These are phyloP conservation scores for Aspergillus avenaceus DNA, from an alignment of 495 filamentous ascomycete species.

Conservation along the genomic window DNA sequence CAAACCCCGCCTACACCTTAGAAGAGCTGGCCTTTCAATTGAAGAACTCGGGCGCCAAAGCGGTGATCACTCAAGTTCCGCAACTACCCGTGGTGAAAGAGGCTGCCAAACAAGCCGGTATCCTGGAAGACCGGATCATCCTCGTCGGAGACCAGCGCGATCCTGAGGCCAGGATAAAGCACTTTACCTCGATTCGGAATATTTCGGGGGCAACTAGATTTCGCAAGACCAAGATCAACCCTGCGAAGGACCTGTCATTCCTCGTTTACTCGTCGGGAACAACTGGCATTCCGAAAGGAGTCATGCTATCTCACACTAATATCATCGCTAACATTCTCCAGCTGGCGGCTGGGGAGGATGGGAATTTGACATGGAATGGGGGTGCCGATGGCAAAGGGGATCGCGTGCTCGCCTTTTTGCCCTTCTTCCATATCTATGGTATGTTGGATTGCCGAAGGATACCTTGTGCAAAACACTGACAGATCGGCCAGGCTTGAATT, in stretches of 20 bases:
- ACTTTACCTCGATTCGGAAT: conserved; percentile 70
- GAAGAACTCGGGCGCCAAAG: conserved; percentile 73
- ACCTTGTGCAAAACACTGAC: conserved; percentile 22
- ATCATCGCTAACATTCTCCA: conserved; percentile 68
- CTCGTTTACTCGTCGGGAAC: conserved; percentile 89
- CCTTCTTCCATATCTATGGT: conserved; percentile 96
- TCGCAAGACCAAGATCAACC: conserved; percentile 42
- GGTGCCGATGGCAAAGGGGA: conserved; percentile 63
- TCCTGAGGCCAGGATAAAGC: conserved; percentile 55
- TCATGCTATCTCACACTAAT: conserved; percentile 83
- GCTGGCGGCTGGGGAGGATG: conserved; percentile 53
- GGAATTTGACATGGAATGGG: conserved; percentile 55
- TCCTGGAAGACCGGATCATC: conserved; percentile 63
- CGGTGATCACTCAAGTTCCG: conserved; percentile 65
- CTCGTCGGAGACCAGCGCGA: conserved; percentile 74
- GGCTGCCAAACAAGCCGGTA: conserved; percentile 64
- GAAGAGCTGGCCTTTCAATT: conserved; percentile 89
- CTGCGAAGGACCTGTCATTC: conserved; percentile 51
- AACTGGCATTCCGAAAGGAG: conserved; percentile 87
- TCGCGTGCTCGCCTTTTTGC: conserved; percentile 72
- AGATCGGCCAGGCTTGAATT: conserved; percentile 61
- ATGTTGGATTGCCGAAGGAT: conserved; percentile 7
- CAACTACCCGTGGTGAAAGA: conserved; percentile 57
- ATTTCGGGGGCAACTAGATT: conserved; percentile 46
- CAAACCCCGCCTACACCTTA: conserved; percentile 82